Evolutionary conservation across 2,329 filamentous ascomycete genomes (phyloP), one percentile per base, ranked within the genome.

Genomic region (Aspergillus chevalieri): DNA sequence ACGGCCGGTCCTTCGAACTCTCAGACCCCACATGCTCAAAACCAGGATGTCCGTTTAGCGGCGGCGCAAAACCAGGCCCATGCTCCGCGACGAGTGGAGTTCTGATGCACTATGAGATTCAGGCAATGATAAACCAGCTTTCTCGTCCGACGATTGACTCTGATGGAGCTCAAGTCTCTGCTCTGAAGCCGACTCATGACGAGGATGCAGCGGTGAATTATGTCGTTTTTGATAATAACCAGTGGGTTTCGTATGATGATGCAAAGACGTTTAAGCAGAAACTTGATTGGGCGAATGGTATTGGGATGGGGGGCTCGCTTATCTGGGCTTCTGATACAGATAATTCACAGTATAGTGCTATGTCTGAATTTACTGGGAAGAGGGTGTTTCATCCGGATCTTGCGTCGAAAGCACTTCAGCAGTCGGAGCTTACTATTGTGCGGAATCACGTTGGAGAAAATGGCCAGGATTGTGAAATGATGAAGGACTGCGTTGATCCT

Each of bases 221-320:
- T 26, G 38, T 57, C 8, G 56, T 52, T 2, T 64, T 54, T 55
- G 55, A 61, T 22, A 34, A 43, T 1, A 48, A 63, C 43, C 63
- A 64, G 44, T 65, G 64, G 64, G 53, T 65, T 4, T 56, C 52
- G 1, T 65, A 54, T 34, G 64, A 67, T 49, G 69, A 75, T 49
- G 47, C 45, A 0, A 54, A 66, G 9, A 74, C 71, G 2, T 57
- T 67, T 12, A 54, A 60, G 28, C 43, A 57, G 26, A 74, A 73
- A 52, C 50, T 57, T 0, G 58, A 68, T 9, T 68, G 47, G 19
- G 68, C 69, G 0, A 65, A 65, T 30, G 39, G 48, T 1, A 19
- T 44, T 1, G 64, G 69, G 19, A 50, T 73, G 0, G 59, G 61
- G 2, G 70, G 70, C 3, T 4, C 48, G 9, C 34, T 55, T 33